Evolutionary conservation across 1,284 basidiomycete genomes (phyloP), one percentile per base, ranked within the genome.

Genomic region (Sparassis latifolia): DNA sequence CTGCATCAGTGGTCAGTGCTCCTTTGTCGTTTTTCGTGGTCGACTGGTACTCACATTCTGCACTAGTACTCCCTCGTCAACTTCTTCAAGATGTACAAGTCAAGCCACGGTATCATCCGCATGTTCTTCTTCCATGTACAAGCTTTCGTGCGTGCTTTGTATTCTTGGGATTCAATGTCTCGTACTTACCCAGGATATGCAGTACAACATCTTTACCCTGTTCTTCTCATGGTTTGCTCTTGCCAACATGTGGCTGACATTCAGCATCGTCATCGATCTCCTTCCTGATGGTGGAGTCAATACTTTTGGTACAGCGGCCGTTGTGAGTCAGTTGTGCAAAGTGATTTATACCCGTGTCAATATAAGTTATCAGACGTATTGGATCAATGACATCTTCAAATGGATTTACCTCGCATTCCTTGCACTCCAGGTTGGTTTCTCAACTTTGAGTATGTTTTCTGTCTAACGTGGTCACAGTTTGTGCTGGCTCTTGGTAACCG

Each of bases 101-200:
- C 89, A 41, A 79, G 82, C 20, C 92, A 95, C 61, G 86, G 86
- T 30, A 79, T 86, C 50, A 82, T 92, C 59, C 84, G 91, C 61
- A 92, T 93, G 89, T 84, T 97, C 75, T 94, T 97, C 75, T 84
- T 98, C 68, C 95, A 97, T 64, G 64, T 98, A 40, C 96, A 99
- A 70, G 94, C 84, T 42, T 53, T 97, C 41, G 89, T 91, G 62
- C 57, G 85, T 77, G 10, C 43, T 29, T 35, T 52, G 10, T 46
- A 12, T 45, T 50, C 48, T 42, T 0, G 10, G 5, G 29, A 12
- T 32, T 29, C 40, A 39, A 7, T 45, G 46, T 47, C 7, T 27
- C 12, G 55, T 41, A 55, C 38, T 4, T 12, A 48, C 44, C 47
- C 44, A 10, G 28, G 45, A 5, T 33, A 35, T 48, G 9, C 50